Evolutionary conservation across 441 rosid species (phyloP).

Genomic region (Biscutella laevigata): DNA sequence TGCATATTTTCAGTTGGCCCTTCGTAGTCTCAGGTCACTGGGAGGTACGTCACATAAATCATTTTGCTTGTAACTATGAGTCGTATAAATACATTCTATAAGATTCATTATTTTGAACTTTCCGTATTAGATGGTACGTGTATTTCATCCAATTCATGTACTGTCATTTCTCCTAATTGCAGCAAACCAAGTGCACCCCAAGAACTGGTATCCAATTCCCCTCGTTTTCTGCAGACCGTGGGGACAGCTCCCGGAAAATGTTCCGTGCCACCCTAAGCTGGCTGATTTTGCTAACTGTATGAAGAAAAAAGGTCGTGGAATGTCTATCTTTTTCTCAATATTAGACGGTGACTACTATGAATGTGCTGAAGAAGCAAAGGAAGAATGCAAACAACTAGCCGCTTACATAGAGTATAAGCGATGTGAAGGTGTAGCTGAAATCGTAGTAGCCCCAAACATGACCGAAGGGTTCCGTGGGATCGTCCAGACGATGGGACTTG

Average conservation of each 20-base stretch:
- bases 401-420: constrained; percentile 85
- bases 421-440: constrained; percentile 98
- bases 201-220: constrained; percentile 98
- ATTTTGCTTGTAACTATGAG: not conserved
- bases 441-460: constrained; percentile 98
- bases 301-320: constrained; percentile 99
- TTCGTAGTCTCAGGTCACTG: constrained; percentile 93
- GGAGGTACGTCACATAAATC: constrained; percentile 54
- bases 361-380: constrained; percentile 88
- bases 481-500: constrained; percentile 97
- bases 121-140: not conserved
- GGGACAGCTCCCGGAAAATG: constrained; percentile 98
- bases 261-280: constrained; percentile 97
- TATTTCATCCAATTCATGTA: constrained; percentile 2
- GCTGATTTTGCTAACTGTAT: constrained; percentile 98
- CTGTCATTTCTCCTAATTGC: constrained; percentile 23
- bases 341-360: constrained; percentile 93
- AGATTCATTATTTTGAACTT: not conserved
- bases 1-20: constrained; percentile 98
- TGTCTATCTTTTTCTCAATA: constrained; percentile 90
- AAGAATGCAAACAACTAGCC: constrained; percentile 75
- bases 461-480: constrained; percentile 94
- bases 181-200: constrained; percentile 99
- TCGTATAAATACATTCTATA: not conserved
- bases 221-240: constrained; percentile 96